Percentiles rank a stretch among this genome's conserved stretches.
phyloP scores from a whole-genome alignment of 805 yeast species.

The Kluyveromyces lactis region DNA sequence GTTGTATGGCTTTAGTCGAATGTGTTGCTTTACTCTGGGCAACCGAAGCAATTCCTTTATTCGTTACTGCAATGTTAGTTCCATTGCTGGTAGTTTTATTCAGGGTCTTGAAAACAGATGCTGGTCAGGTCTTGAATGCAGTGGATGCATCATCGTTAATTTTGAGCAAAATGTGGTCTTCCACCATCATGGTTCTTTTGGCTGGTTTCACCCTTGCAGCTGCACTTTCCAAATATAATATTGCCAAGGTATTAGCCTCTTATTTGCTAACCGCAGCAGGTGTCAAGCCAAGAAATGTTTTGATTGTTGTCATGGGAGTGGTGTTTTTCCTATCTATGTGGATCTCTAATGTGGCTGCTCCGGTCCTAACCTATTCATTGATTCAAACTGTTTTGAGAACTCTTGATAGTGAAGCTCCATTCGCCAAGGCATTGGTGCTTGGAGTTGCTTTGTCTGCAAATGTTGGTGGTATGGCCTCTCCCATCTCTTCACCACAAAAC shows the following conservation, averaged over 20 bases:
- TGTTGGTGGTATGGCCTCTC: constrained; percentile 94
- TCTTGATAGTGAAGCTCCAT: constrained; percentile 65
- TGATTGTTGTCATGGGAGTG: constrained; percentile 75
- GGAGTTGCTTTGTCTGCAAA: constrained; percentile 91
- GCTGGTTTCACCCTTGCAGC: constrained; percentile 95
- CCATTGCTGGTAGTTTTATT: constrained; percentile 74
- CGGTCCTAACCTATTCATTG: constrained; percentile 82
- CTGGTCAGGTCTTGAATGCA: constrained; percentile 51
- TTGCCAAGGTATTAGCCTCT: constrained; percentile 87
- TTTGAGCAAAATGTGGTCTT: constrained; percentile 85
- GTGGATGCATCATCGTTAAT: constrained; percentile 59
- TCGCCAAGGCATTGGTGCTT: constrained; percentile 74
- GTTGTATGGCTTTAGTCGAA: constrained; percentile 59
- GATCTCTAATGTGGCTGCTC: constrained; percentile 96
- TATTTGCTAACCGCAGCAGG: constrained; percentile 73
- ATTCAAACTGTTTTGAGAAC: constrained; percentile 80
- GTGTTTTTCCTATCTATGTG: constrained; percentile 85
- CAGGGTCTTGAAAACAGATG: constrained; percentile 48
- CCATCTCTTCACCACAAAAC: constrained; percentile 94
- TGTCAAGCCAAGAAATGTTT: constrained; percentile 66
- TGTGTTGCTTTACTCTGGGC: constrained; percentile 81
- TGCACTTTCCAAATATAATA: constrained; percentile 80
- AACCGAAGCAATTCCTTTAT: constrained; percentile 86
- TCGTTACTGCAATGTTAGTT: constrained; percentile 78
- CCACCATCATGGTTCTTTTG: constrained; percentile 77